A percentile compares a stretch with the other conserved stretches of the same genome.
These are phyloP conservation scores for Babesia caballi DNA, from an alignment of 169 alveolate genomes.

Conservation along the genomic window DNA sequence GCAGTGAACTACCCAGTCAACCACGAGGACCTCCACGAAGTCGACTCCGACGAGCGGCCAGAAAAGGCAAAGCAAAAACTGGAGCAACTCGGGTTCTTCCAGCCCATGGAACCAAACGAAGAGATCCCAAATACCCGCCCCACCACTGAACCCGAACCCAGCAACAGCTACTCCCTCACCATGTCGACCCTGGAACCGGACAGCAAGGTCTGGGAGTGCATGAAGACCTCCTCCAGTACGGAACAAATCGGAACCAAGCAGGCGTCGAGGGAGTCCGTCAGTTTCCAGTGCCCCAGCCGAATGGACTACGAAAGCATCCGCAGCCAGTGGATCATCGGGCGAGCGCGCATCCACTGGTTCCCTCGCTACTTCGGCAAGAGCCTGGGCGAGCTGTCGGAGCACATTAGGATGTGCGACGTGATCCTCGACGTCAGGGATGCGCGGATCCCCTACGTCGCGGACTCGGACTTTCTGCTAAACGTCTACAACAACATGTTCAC, in stretches of 20 bases:
- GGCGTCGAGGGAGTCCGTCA: constrained; percentile 7
- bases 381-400: constrained; percentile 63
- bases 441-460: constrained; percentile 72
- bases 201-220: constrained; percentile 34
- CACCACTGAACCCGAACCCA: not conserved
- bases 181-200: constrained; percentile 23
- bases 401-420: constrained; percentile 66
- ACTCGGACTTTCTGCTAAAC: constrained; percentile 62
- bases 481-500: constrained; percentile 66
- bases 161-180: constrained; percentile 22
- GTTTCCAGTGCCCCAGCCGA: constrained; percentile 13
- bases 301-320: constrained; percentile 44
- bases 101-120: not conserved
- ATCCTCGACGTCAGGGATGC: constrained; percentile 76
- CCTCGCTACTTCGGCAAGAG: constrained; percentile 70
- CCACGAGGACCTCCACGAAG: constrained; percentile 22
- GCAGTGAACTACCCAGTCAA: constrained; percentile 55
- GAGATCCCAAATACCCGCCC: not conserved
- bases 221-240: constrained; percentile 14
- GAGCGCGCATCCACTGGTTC: constrained; percentile 67
- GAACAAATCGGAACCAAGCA: constrained; percentile 30
- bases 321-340: constrained; percentile 33
- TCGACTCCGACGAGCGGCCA: constrained; percentile 1
- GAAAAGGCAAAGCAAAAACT: constrained; percentile 43
- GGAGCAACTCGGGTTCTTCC: constrained; percentile 46